Evolutionary conservation across 306 rosid species (phyloP), one percentile per base, ranked within the genome.

Genomic region (Acmispon strigosus): DNA sequence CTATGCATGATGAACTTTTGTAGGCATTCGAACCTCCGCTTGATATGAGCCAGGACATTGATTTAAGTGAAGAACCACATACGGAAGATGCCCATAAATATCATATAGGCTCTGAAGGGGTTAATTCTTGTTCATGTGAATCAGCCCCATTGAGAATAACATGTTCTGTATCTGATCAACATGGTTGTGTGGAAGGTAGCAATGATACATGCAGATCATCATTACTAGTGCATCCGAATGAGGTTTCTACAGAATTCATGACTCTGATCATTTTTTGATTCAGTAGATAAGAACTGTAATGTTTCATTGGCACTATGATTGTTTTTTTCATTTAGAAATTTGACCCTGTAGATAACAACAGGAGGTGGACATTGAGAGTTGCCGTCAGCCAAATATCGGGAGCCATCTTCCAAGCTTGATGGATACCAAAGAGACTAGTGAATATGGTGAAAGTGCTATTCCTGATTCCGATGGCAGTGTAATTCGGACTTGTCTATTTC

Each of bases 21-120:
- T 75, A 94, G 98, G 96, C 87, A 80, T 94, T 94, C 69, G 97
- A 94, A 84, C 96, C 98, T 55, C 98, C 97, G 8, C 69, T 94
- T 80, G 98, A 89, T 87, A 86, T 94, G 91, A 89, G 89, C 76
- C 84, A 83, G 69, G 92, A 84, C 54, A 18, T 58, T 36, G 91
- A 90, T 75, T 63, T 62, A 70, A 69, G 78, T 77, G 92, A 85
- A 64, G 80, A 76, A 54, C 55, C 62, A 39, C 85, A 63, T 76
- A 64, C 20, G 74, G 85, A 77, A 76, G 60, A 74, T 42, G 68
- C 37, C 59, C 67, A 47, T 34, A 64, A 80, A 50, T 70, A 77
- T 42, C 77, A 76, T 66, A 52, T 75, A 27, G 78, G 42, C 73
- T 76, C 73, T 73, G 82, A 83, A 69, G 87, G 41, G 50, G 55